Evolutionary conservation across 1,139 yeast genomes (phyloP), one percentile per base, ranked within the genome.

Genomic region (Geotrichum phurueaensis): DNA sequence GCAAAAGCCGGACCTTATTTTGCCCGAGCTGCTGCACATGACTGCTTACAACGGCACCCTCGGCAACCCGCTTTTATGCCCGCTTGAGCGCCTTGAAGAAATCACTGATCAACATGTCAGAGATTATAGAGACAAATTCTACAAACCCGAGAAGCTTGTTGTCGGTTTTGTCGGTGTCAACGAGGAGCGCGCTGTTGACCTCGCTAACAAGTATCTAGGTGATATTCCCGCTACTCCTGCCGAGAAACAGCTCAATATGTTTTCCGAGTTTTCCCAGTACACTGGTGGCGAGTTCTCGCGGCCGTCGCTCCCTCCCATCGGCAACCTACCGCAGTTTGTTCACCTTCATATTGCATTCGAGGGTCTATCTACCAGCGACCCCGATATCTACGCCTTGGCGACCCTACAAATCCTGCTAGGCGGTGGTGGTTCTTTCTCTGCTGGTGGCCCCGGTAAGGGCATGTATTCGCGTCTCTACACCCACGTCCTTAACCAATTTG

Each of bases 401-500:
- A 86, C 94, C 0, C 80, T 94, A 61, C 99, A 94, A 71, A 91
- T 94, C 63, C 78, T 94, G 36, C 78, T 94, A n/a, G 99, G 99
- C 51, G 98, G 98, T 48, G 99, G 99, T 58, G 96, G 97, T 7
- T 91, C 98, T 1, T 94, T 94, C 71, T 87, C 96, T 27, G 98
- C 99, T 12, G 99, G 99, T 66, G 99, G 99, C 0, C 99, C 99
- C n/a, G 99, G 99, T 60, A 94, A 94, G 75, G 99, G 99, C 5
- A 92, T 94, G 98, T 95, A 91, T 73, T 89, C 97, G 1, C 81
- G 99, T 63, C 82, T 95, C 36, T 94, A 91, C 76, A 90, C 97
- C 0, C 84, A 92, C 67, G 97, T 94, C 1, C 79, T 94, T 70
- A 94, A 94, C 75, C 94, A 88, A 72, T 89, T 88, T 72, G 96